Conservation (phyloP, 1,284 basidiomycete genomes). For the Irpex rosettiformis region DNA sequence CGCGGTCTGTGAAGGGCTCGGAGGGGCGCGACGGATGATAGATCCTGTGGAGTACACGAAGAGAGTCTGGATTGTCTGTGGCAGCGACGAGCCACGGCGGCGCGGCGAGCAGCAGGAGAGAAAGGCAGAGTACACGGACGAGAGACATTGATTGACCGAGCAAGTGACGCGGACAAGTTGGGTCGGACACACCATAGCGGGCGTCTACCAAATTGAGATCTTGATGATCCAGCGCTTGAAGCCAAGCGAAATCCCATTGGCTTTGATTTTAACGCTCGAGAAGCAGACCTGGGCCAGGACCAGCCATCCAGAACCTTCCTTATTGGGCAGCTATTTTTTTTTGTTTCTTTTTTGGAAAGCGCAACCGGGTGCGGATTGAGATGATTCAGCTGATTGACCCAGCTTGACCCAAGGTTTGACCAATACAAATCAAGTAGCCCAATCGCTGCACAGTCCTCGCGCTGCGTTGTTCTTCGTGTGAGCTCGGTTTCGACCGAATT, state of each 20-base stretch:
- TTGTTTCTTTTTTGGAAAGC: not conserved
- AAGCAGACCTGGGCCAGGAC: constrained; percentile 1
- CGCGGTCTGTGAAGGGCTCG: constrained; percentile 31
- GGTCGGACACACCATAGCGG: not conserved
- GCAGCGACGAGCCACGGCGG: not conserved
- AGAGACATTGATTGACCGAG: not conserved
- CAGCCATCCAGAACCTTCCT: not conserved
- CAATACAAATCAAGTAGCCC: not conserved
- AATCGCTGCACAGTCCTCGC: not conserved
- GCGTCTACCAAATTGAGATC: not conserved
- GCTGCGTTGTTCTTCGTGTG: not conserved
- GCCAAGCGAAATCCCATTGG: not conserved
- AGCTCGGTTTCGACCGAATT: not conserved
- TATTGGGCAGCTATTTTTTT: not conserved
- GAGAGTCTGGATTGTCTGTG: constrained; percentile 1
- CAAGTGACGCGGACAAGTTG: not conserved
- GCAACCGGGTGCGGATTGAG: not conserved
- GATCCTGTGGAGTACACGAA: constrained; percentile 38
- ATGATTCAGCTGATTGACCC: constrained; percentile 1
- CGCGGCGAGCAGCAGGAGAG: constrained; percentile 1
- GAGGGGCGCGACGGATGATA: constrained; percentile 35
- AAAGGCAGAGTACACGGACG: not conserved
- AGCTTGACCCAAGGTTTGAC: too few relatives aligned
- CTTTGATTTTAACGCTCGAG: not conserved
- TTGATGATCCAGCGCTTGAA: not conserved